Evolutionary conservation across 371 early-diverging fungal genomes (phyloP).

Genomic region (Rhizomucor miehei): DNA sequence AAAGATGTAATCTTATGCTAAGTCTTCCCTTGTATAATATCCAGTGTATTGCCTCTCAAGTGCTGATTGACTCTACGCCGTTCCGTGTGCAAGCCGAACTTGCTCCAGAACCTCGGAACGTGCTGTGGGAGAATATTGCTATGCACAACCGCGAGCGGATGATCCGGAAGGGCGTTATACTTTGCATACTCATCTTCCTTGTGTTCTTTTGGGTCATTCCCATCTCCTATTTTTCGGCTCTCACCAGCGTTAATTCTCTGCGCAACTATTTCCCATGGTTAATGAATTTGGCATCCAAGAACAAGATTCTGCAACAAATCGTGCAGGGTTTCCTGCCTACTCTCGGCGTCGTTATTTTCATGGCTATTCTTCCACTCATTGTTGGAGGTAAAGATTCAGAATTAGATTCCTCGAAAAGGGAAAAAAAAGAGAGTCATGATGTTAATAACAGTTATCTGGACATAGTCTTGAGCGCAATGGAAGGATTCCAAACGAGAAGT

Average conservation of each 20-base stretch:
- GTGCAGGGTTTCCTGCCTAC: slow-evolving; percentile 62
- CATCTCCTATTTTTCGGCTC: slow-evolving; percentile 51
- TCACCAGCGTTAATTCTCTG: slow-evolving; percentile 51
- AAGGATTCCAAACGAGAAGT: slow-evolving; percentile 67
- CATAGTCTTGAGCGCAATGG: slow-evolving; percentile 42
- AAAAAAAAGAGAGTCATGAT: not conserved
- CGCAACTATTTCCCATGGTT: slow-evolving; percentile 47
- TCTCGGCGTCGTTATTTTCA: slow-evolving; percentile 53
- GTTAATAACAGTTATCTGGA: slow-evolving; percentile 1
- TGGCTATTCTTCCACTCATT: slow-evolving; percentile 64
- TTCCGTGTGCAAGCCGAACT: slow-evolving; percentile 64
- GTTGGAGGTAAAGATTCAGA: slow-evolving; percentile 55
- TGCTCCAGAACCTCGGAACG: slow-evolving; percentile 79
- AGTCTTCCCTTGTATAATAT: not conserved
- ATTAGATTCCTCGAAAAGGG: too few species aligned
- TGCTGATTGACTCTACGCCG: slow-evolving; percentile 60
- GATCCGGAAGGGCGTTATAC: slow-evolving; percentile 45
- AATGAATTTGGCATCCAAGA: slow-evolving; percentile 40
- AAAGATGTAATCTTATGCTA: not conserved
- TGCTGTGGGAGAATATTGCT: slow-evolving; percentile 72
- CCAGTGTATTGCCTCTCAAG: slow-evolving; percentile 60
- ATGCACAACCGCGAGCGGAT: slow-evolving; percentile 52
- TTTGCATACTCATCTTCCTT: slow-evolving; percentile 38
- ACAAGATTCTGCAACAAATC: slow-evolving; percentile 48
- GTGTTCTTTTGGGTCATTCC: slow-evolving; percentile 56